A percentile compares a stretch with the other conserved stretches of the same genome.
These are phyloP conservation scores for Phaeosphaeriaceae sp. DNA, from an alignment of 2,329 filamentous ascomycete genomes.

Conservation along the genomic window DNA sequence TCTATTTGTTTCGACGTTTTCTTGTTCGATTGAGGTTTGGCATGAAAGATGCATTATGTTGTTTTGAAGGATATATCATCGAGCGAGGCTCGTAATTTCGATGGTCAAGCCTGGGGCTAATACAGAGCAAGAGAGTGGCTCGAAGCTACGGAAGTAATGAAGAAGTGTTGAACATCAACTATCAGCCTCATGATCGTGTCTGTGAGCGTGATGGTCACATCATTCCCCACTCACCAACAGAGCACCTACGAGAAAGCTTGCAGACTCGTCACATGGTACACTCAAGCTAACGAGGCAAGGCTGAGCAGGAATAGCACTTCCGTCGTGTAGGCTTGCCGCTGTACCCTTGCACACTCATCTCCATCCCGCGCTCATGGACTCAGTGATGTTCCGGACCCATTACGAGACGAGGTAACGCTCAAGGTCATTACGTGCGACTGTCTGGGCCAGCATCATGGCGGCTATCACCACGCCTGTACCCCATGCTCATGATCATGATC, in stretches of 20 bases:
- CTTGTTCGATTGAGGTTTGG: slow-evolving; percentile 8
- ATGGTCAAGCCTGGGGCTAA: slow-evolving; percentile 1
- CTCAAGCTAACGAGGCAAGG: not conserved
- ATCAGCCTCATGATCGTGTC: not conserved
- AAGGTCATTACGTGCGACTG: not conserved
- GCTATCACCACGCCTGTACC: not conserved
- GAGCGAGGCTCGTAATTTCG: not conserved
- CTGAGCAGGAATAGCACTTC: not conserved
- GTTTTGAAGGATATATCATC: slow-evolving; percentile 9
- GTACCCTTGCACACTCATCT: not conserved
- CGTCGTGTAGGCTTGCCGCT: not conserved
- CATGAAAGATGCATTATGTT: slow-evolving; percentile 15
- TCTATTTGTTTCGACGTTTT: slow-evolving; percentile 10
- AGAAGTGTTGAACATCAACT: not conserved
- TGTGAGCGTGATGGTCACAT: not conserved
- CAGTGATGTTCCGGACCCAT: not conserved
- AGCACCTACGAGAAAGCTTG: not conserved
- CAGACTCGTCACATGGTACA: not conserved
- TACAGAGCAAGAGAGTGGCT: slow-evolving; percentile 4
- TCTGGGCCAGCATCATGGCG: not conserved
- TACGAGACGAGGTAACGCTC: not conserved
- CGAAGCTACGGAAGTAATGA: slow-evolving; percentile 4
- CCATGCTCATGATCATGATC: not conserved
- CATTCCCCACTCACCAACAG: not conserved
- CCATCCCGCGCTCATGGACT: not conserved